phyloP scores from a whole-genome alignment of 345 rosid genomes.

The Mangifera indica region DNA sequence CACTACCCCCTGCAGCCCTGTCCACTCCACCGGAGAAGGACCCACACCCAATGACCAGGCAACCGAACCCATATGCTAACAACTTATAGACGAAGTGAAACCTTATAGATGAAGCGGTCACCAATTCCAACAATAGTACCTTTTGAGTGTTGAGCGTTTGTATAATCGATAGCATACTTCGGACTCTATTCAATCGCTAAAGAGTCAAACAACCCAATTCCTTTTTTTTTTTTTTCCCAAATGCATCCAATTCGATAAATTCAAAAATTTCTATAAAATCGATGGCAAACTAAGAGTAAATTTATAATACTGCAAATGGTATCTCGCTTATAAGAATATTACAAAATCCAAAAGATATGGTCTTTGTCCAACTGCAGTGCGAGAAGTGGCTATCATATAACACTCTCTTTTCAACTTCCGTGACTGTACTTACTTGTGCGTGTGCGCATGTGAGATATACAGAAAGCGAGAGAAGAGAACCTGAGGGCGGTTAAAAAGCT shows the following conservation, averaged over 20 bases:
- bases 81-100: no score
- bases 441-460: neutral
- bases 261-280: neutral
- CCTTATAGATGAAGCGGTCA: no score
- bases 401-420: neutral
- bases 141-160: neutral
- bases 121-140: no score
- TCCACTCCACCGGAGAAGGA: no score
- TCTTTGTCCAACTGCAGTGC: neutral
- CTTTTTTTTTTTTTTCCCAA: neutral
- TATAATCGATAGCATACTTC: neutral
- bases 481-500: conserved; percentile 19
- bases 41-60: no score
- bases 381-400: neutral
- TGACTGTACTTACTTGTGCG: neutral
- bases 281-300: neutral
- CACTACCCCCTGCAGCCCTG: no score
- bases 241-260: neutral
- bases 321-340: neutral
- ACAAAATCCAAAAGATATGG: neutral
- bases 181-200: neutral
- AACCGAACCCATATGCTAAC: no score
- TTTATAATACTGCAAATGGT: neutral
- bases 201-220: neutral
- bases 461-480: conserved; percentile 8